Base-by-base conservation (phyloP, 148 eudicot species). In the Vaccinium vitisidaea region DNA sequence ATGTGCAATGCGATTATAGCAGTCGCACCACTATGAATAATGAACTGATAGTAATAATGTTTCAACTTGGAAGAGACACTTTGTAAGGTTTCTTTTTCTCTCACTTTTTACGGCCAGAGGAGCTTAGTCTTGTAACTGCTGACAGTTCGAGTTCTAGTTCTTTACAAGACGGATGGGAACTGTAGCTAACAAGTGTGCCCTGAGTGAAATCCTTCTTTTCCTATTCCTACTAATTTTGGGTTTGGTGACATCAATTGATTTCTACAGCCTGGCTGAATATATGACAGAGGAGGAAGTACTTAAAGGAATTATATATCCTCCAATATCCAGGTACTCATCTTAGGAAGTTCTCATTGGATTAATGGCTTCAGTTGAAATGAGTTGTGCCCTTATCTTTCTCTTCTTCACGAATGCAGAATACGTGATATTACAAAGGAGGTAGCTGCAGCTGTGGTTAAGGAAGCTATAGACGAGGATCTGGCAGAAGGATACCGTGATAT, bases 401-500 rank as follows among this genome's bases (percentile, higher is more conserved):
- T 79, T 84, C 46, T 84, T 63, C 46, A 14, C 80, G 76, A 67
- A 73, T 80, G 48, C 91, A 97, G 98, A 82, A 97, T 97, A 89
- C 99, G 99, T 10, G 98, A 97, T 79, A 97, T 97, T 88, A 95
- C 99, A 79, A 97, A 92, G 85, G 87, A 95, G 89, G 92, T 97
- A 85, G 98, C 99, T 74, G 92, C 93, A 75, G 99, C 99, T 81
- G 99, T 97, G 83, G 70, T 97, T 70, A 90, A 88, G 91, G 99
- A 97, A 91, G 98, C 99, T 86, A 80, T 94, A 78, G 92, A 91
- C 88, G 99, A 95, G 88, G 98, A 94, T 88, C 88, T 97, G 59
- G 98, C 94, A 48, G 99, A 97, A 94, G 98, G 99, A 77, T 97
- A 97, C 85, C 98, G 98, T 82, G 96, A 90, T 82, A 92, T 94